phyloP scores from a whole-genome alignment of 2,329 filamentous ascomycete species.

The Chaetomiaceae sp. region DNA sequence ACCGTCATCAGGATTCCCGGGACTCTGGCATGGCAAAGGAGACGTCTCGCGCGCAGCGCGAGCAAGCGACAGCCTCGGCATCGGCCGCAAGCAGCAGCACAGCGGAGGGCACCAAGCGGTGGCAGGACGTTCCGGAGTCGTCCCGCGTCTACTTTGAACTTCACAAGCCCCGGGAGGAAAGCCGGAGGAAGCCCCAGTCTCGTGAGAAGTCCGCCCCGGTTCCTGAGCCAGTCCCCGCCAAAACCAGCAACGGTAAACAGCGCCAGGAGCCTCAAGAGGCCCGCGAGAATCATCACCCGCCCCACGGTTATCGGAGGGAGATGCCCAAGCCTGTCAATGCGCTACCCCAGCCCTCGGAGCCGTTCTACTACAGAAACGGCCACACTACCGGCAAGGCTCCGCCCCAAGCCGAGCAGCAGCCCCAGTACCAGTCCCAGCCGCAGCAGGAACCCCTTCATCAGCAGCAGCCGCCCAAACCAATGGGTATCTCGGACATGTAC shows the following conservation, averaged over 20 bases:
- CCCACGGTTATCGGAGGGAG: background rate
- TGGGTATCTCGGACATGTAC: slow-evolving; percentile 15
- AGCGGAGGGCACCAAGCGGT: too few species aligned
- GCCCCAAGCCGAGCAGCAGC: background rate
- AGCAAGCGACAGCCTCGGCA: too few species aligned
- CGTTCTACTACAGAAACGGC: background rate
- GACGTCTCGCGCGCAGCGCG: too few species aligned
- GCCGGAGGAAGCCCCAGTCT: background rate
- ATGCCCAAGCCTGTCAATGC: background rate
- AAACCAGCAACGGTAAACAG: background rate
- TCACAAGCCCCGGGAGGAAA: too few species aligned
- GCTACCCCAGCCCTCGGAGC: background rate
- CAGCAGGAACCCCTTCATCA: background rate
- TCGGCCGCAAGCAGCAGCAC: too few species aligned
- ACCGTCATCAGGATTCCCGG: too few species aligned
- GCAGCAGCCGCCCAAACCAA: background rate
- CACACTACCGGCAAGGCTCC: background rate
- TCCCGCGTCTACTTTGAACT: too few species aligned
- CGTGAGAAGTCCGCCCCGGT: background rate
- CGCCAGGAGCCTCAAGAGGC: too few species aligned
- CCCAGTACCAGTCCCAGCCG: background rate
- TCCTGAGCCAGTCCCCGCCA: background rate
- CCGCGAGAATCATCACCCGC: background rate
- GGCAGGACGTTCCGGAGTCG: too few species aligned
- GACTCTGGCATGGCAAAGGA: too few species aligned